Base-by-base conservation (phyloP, 148 eudicot genomes). In the Heliamphora exappendiculata region DNA sequence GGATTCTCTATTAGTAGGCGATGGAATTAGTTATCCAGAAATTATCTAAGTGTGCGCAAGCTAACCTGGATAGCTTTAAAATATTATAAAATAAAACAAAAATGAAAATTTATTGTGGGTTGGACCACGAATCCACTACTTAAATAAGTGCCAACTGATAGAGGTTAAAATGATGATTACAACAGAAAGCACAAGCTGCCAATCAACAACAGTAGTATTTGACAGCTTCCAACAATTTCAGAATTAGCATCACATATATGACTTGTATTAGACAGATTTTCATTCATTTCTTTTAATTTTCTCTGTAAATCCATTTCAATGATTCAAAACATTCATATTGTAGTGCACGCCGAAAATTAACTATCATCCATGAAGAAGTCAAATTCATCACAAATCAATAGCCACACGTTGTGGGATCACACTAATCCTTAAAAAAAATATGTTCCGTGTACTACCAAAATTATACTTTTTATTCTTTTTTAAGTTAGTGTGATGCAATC, bases 81-180 rank as follows among this genome's bases (percentile, higher is more conserved):
- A 58, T 26, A 58, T 26, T 14, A 26, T 42, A 6, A 42, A 42
- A 5, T 5, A 42, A 29, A 28, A 11, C 17, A 33, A 29, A 63
- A 63, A 29, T 55, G 24, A 33, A 16, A 2, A 31, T 7, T 1
- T 64, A 20, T 33, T 33, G 68, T 36, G 68, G 68, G 44, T 20
- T 64, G 68, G 68, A 64, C 68, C 68, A 36, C 42, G 34, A 19
- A 36, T 64, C 68, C 68, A 64, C 68, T 64, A 64, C 19, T 36
- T 36, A 36, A 64, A 64, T 64, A 20, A 64, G n/a, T 12, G 3
- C 67, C 67, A 33, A 34, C 17, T 17, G 24, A 31, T 5, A 5
- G 36, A 31, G 67, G 36, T 31, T 14, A 31, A 36, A 6, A 34
- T 7, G 3, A 1, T 63, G n/a, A n/a, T 47, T 34, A 37, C 33